A percentile compares a stretch with the other conserved stretches of the same genome.
These are phyloP conservation scores for Yamadazyma atlantica DNA, from an alignment of 1,139 yeast species.

Conservation along the genomic window DNA sequence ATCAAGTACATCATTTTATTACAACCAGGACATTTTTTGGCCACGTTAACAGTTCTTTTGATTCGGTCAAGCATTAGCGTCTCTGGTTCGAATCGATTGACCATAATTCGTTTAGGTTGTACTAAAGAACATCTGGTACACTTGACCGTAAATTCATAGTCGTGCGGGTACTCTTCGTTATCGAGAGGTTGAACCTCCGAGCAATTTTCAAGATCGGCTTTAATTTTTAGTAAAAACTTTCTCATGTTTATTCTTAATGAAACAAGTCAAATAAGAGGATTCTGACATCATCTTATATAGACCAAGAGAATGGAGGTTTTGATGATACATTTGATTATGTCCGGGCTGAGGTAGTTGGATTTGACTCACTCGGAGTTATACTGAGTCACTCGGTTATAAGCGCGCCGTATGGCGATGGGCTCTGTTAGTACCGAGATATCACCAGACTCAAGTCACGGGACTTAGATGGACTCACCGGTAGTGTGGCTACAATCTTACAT, in stretches of 20 bases:
- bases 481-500: too few relatives aligned
- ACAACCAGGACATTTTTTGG: constrained; percentile 70
- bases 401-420: too few relatives aligned
- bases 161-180: constrained; percentile 58
- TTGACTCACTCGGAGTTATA: background rate
- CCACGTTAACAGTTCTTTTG: constrained; percentile 76
- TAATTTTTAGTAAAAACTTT: constrained; percentile 35
- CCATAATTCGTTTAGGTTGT: constrained; percentile 71
- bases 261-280: background rate
- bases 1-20: constrained; percentile 16
- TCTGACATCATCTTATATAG: background rate
- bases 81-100: constrained; percentile 59
- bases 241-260: constrained; percentile 8
- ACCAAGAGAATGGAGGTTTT: background rate
- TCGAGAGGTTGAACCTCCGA: constrained; percentile 63
- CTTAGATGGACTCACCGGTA: too few relatives aligned
- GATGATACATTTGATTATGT: too few relatives aligned
- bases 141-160: constrained; percentile 64
- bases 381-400: background rate
- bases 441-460: too few relatives aligned
- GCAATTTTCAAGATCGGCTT: constrained; percentile 64
- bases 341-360: background rate
- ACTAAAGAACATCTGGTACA: constrained; percentile 79
- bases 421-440: too few relatives aligned
- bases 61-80: constrained; percentile 50